A percentile compares a stretch with the other conserved stretches of the same genome.
Conservation (phyloP, 1,284 basidiomycete genomes). For the Mycosarcoma maydis region DNA sequence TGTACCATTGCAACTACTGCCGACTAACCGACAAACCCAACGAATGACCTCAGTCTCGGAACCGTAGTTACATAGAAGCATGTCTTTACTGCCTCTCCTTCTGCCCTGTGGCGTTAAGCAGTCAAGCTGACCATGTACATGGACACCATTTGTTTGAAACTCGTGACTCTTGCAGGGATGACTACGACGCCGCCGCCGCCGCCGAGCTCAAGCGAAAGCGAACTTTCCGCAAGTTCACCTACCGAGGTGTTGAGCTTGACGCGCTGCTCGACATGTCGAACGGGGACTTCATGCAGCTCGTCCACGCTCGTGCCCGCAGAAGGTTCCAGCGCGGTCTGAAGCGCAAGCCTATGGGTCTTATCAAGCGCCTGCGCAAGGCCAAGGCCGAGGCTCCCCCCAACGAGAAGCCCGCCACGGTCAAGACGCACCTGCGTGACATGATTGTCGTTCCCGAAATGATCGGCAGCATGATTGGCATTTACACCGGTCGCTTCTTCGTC, state of each 20-base stretch:
- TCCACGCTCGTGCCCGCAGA: slow-evolving; percentile 97
- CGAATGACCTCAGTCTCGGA: too few species aligned
- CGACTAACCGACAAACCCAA: too few species aligned
- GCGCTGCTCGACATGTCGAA: slow-evolving; percentile 95
- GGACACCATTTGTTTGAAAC: too few species aligned
- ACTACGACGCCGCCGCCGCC: slow-evolving; percentile 67
- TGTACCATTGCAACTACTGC: too few species aligned
- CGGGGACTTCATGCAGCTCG: slow-evolving; percentile 80
- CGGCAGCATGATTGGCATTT: slow-evolving; percentile 69
- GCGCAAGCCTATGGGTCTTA: slow-evolving; percentile 96
- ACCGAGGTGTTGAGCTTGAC: slow-evolving; percentile 88
- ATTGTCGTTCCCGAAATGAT: slow-evolving; percentile 99
- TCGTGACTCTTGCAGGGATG: slow-evolving; percentile 59
- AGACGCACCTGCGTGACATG: slow-evolving; percentile 99
- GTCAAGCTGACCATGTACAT: too few species aligned
- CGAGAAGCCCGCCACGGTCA: slow-evolving; percentile 97
- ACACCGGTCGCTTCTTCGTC: slow-evolving; percentile 84
- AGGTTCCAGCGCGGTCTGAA: slow-evolving; percentile 99
- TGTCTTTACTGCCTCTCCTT: too few species aligned
- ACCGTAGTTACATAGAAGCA: too few species aligned
- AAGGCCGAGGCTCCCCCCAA: slow-evolving; percentile 98
- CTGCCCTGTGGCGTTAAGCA: too few species aligned
- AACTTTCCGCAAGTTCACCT: slow-evolving; percentile 98
- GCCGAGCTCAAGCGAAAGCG: slow-evolving; percentile 77
- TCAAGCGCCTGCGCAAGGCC: slow-evolving; percentile 99